Evolutionary conservation across 768 basidiomycete genomes (phyloP).

Genomic region (Tubosaeta sp.): DNA sequence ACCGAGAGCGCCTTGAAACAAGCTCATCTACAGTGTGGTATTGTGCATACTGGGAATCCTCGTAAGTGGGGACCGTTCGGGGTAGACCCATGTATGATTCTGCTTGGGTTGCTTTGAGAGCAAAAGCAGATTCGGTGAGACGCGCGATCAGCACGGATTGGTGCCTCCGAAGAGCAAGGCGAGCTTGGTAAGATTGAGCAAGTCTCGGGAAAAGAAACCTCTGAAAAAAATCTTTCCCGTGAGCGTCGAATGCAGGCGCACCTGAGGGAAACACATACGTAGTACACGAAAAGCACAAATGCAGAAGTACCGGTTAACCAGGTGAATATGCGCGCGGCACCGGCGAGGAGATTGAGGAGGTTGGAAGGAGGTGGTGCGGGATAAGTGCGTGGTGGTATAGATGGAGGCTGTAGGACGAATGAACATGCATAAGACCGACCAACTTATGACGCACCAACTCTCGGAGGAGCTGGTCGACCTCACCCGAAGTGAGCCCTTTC

Average conservation of each 20-base stretch:
- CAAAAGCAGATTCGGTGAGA: constrained; percentile 52
- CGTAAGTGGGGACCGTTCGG: constrained; percentile 45
- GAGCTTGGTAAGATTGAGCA: constrained; percentile 52
- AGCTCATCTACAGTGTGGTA: constrained; percentile 46
- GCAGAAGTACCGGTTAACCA: constrained; percentile 69
- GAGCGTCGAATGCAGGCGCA: constrained; percentile 1
- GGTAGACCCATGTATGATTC: constrained; percentile 58
- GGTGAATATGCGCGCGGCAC: constrained; percentile 51
- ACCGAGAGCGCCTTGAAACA: constrained; percentile 12
- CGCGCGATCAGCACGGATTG: constrained; percentile 53
- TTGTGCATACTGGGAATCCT: constrained; percentile 39
- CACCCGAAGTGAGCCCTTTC: constrained; percentile 61
- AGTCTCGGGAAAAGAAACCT: constrained; percentile 68
- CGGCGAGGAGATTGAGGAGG: constrained; percentile 62
- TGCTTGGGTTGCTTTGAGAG: constrained; percentile 51
- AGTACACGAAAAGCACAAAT: constrained; percentile 55
- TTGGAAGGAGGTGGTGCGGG: constrained; percentile 67
- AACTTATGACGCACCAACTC: constrained; percentile 43
- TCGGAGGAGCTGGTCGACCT: constrained; percentile 56
- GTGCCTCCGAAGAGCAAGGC: constrained; percentile 56
- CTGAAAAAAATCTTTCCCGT: constrained; percentile 35
- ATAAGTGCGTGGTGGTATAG: constrained; percentile 69
- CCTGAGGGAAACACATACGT: constrained; percentile 41
- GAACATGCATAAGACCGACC: constrained; percentile 2
- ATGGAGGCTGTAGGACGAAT: constrained; percentile 34